Evolutionary conservation across 2,329 filamentous ascomycete genomes (phyloP), one percentile per base, ranked within the genome.

Genomic region (Fusarium sp.): DNA sequence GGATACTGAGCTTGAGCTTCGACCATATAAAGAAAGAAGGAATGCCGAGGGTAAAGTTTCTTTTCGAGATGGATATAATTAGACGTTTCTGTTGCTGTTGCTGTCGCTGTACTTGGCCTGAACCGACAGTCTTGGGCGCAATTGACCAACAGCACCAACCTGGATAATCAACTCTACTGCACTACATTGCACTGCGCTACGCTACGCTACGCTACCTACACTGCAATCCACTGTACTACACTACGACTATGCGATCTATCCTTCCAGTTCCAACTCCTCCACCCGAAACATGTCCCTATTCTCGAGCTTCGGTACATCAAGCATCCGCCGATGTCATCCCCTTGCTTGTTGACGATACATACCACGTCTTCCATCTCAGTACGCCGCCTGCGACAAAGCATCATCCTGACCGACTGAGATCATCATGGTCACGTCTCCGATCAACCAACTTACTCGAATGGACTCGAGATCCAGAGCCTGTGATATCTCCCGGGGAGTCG

Each of bases 271-370:
- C 69, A 28, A 74, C 73, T 47, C 74, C 74, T 52, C 73, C 75
- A 5, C 74, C 75, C 19, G 76, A 77, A 26, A 17, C 44, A 36
- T 70, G 69, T 19, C 43, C 58, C 38, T 78, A 72, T 71, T 73
- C 74, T 42, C 73, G 78, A 17, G 69, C 71, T 6, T 76, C 76
- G 24, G 44, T 67, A 10, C 51, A 63, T 6, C 72, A 78, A 47
- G 78, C 77, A 2, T 75, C 77, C 6, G 78, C 77, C 31, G 78
- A 80, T 63, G 77, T 77, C 24, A 80, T 80, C 28, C 78, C 78
- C 1, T 57, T 80, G 4, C 73, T 80, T 17, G 73, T 80, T 51
- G 78, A 77, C 56, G 70, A 76, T 45, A 78, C 76, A 22, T 80
- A 80, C 65, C 78, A 80, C 57, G 55, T 80, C 54, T 80, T 80